phyloP scores from a whole-genome alignment of 2,329 filamentous ascomycete genomes.

The Sarocladium strictum region DNA sequence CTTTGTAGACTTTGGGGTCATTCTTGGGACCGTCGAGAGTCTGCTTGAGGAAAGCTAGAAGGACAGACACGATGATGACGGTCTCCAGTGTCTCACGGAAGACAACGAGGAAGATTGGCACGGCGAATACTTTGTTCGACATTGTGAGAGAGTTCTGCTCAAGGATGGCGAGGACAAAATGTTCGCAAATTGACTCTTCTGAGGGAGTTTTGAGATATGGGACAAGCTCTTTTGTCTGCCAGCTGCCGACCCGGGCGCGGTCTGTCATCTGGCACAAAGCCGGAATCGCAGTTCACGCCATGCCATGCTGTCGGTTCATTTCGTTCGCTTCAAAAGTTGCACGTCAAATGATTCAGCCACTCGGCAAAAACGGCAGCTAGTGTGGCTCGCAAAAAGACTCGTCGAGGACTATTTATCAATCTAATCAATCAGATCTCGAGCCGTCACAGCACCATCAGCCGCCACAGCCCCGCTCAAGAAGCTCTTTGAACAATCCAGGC shows the following conservation, averaged over 20 bases:
- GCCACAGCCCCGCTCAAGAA: background rate
- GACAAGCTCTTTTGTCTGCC: background rate
- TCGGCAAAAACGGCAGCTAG: conserved; percentile 6
- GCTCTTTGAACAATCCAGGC: background rate
- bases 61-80: conserved; percentile 78
- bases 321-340: background rate
- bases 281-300: background rate
- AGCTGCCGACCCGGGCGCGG: background rate
- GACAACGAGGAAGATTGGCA: conserved; percentile 84
- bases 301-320: background rate
- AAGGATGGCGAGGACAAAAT: background rate
- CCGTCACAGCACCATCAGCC: background rate
- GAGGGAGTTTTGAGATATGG: background rate
- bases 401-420: background rate
- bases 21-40: conserved; percentile 54
- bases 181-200: background rate
- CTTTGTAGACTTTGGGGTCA: conserved; percentile 55
- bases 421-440: conserved; percentile 8
- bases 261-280: background rate
- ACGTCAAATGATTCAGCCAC: background rate
- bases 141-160: conserved; percentile 27
- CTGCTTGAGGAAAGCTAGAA: conserved; percentile 75
- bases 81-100: conserved; percentile 83
- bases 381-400: background rate
- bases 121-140: conserved; percentile 66